A percentile compares a stretch with the other conserved stretches of the same genome.
These are phyloP conservation scores for Pythium rishiriense DNA, from an alignment of 352 stramenopile genomes.

Conservation along the genomic window DNA sequence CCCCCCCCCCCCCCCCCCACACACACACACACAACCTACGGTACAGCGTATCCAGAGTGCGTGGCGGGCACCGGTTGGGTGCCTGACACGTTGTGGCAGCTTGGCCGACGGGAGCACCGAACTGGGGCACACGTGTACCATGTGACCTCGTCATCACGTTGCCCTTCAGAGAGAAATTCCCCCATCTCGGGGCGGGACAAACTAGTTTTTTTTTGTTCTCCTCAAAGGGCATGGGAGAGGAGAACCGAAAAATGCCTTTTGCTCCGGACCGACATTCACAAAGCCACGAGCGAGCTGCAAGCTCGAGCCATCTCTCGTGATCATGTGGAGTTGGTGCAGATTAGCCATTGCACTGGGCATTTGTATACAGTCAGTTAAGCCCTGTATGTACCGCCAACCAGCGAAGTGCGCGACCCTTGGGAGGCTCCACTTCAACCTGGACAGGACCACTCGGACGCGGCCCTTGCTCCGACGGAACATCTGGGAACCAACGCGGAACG, in stretches of 20 bases:
- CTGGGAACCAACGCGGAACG: constrained; percentile 7
- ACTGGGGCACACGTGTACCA: neutral
- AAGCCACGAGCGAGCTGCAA: neutral
- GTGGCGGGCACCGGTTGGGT: neutral
- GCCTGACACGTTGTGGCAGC: neutral
- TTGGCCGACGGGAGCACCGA: constrained; percentile 1
- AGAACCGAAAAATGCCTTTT: neutral
- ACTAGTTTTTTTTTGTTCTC: constrained; percentile 7
- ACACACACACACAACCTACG: neutral
- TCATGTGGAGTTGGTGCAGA: neutral
- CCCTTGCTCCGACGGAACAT: neutral
- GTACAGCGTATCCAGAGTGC: constrained; percentile 5
- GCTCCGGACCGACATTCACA: neutral
- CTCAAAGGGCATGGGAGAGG: neutral
- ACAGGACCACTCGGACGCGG: neutral
- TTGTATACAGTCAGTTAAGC: constrained; percentile 23
- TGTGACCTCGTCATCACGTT: neutral
- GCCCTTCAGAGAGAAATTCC: neutral
- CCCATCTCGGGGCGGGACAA: neutral
- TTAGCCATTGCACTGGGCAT: neutral
- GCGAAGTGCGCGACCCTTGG: constrained; percentile 16
- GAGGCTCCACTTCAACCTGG: constrained; percentile 7
- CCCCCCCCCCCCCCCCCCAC: neutral
- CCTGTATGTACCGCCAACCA: constrained; percentile 6
- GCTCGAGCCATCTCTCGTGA: neutral